Percentiles rank a stretch among this genome's conserved stretches.
Evolutionary conservation across 2,329 filamentous ascomycete species (phyloP).

Genomic region (Paecilomyces sp.): DNA sequence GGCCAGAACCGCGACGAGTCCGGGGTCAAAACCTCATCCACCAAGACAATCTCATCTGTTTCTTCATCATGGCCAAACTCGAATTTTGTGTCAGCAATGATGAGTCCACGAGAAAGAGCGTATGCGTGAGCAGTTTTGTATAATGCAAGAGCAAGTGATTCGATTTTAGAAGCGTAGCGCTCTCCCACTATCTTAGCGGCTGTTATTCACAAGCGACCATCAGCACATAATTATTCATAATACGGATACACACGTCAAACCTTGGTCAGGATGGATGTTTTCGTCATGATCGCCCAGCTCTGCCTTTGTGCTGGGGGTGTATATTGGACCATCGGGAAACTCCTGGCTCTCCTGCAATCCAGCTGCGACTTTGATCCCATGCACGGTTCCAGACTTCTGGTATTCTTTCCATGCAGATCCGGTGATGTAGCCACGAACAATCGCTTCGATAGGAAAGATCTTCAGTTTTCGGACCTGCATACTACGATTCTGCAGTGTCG

Average conservation of each 20-base stretch:
- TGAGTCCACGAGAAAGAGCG: conserved; percentile 55
- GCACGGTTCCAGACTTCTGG: conserved; percentile 64
- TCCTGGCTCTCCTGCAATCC: conserved; percentile 65
- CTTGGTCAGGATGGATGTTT: conserved; percentile 70
- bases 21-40: conserved; percentile 82
- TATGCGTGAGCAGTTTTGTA: conserved; percentile 49
- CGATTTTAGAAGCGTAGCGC: conserved; percentile 57
- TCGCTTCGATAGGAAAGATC: conserved; percentile 73
- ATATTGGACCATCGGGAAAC: conserved; percentile 60
- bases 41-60: conserved; percentile 62
- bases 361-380: conserved; percentile 62
- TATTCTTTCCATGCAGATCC: conserved; percentile 81
- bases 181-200: conserved; percentile 54
- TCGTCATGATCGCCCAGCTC: conserved; percentile 72
- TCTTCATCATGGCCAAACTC: conserved; percentile 64
- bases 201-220: conserved; percentile 26
- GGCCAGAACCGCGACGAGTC: conserved; percentile 85
- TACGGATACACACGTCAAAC: conserved; percentile 24
- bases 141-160: conserved; percentile 56
- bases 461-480: conserved; percentile 72
- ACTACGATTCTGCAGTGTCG: conserved; percentile 55
- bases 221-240: neutral
- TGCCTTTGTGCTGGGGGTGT: conserved; percentile 81
- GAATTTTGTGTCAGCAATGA: conserved; percentile 73
- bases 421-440: conserved; percentile 85